Base-by-base conservation (phyloP, 208 protist species). In the Porcisia hertigi region DNA sequence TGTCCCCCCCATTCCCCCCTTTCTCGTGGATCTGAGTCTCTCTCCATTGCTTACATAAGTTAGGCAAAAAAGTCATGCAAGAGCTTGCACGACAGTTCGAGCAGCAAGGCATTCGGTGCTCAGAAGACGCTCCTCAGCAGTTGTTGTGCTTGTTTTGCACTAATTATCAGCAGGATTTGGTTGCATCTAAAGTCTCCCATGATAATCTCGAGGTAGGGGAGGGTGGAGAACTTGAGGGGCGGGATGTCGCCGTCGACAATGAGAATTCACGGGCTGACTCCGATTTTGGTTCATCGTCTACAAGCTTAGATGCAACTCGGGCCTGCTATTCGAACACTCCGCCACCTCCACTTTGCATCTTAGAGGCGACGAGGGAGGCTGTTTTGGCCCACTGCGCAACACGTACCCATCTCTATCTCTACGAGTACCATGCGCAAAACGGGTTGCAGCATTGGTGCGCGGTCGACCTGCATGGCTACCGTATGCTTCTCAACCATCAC, bases 401-500 rank as follows among this genome's bases (percentile, higher is more conserved):
- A n/a, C 85, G 81, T 45, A 78, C 47, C 11, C 92, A 97, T 70
- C 79, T 97, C 23, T 67, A 86, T 49, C 39, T 71, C 25, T 91
- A 88, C 70, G 87, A 94, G 70, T 52, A 73, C 59, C 73, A 90
- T 57, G 83, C 81, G 30, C 80, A 85, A 30, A 59, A 73, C 34
- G 62, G 65, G 39, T 34, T 79, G 14, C 80, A 81, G 20, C 77
- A 92, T 43, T 94, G 88, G 82, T 94, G 85, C 67, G 87, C 86
- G 39, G 88, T 94, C 3, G 83, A 90, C 57, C 63, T 97, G 23
- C 75, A 95, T 76, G 89, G 88, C 36, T 81, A 84, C 20, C 79
- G 78, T 43, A 86, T 94, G 76, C 86, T 95, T 67, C 75, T 97
- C 23, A 89, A 94, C 69, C 90, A 95, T 69, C 89, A 95, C 72